Evolutionary conservation across 2,329 filamentous ascomycete genomes (phyloP), one percentile per base, ranked within the genome.

Genomic region (Sporothrix luriei): DNA sequence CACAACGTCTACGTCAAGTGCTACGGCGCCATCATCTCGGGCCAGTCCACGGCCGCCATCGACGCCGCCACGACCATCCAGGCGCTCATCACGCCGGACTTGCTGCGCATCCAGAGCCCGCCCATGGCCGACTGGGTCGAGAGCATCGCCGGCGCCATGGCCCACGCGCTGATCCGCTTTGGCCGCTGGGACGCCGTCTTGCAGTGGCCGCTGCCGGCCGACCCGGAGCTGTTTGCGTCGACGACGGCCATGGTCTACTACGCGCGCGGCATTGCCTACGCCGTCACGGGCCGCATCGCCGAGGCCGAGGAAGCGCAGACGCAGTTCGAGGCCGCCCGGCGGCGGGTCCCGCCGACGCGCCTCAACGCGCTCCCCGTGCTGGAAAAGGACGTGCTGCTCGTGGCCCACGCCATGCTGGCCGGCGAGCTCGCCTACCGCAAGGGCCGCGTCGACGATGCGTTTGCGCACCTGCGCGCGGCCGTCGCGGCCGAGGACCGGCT

Each of bases 341-440:
- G 9, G 11, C 77, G 75, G 0, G 82, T 87, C 1, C 81, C 71
- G 16, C 24, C 46, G 3, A 62, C 64, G 14, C 70, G 71, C 19
- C 49, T 71, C 43, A 65, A 72, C 5, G 14, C 13, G 16, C 70
- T 68, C 26, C 68, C 70, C 24, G 68, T 66, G 46, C 66, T 68
- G 26, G 69, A 70, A 38, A 46, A 68, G 52, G 72, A 71, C 24
- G 71, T 74, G 16, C 43, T 75, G 14, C 57, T 64, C 6, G 73
- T 76, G 7, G 83, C 80, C 16, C 73, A 74, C n/a, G 79, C 81
- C 16, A 88, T 89, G 86, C 77, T 89, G 0, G 81, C 85, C 10
- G 87, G 87, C 7, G 87, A 90, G 73, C 76, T 89, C 13, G 84
- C 84, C 64, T 89, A 89, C 73, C 84, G 87, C 4, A 81, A 79